A percentile compares a stretch with the other conserved stretches of the same genome.
Evolutionary conservation across 768 basidiomycete genomes (phyloP).

Genomic region (Trametes maxima): DNA sequence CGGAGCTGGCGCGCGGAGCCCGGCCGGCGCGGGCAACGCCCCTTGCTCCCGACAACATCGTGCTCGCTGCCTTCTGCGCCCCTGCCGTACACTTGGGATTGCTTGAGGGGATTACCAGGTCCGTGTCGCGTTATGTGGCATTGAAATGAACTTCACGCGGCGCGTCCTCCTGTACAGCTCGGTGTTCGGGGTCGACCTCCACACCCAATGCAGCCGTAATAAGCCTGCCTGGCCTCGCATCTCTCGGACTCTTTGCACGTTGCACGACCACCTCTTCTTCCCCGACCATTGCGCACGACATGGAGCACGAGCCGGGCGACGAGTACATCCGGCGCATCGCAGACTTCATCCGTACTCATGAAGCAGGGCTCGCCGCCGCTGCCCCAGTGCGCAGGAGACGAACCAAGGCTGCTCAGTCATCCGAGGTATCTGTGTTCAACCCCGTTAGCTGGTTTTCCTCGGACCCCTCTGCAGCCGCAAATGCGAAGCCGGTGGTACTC

Average conservation of each 20-base stretch:
- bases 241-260: constrained; percentile 12
- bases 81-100: neutral
- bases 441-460: constrained; percentile 62
- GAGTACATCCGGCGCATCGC: constrained; percentile 73
- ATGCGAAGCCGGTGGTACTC: constrained; percentile 65
- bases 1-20: neutral
- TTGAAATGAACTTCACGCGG: neutral
- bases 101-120: neutral
- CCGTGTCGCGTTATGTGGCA: neutral
- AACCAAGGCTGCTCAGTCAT: constrained; percentile 26
- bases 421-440: constrained; percentile 48
- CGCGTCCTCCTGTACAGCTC: constrained; percentile 1
- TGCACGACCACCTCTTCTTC: constrained; percentile 13
- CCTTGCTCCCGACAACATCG: constrained; percentile 12
- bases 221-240: constrained; percentile 15
- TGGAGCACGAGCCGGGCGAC: constrained; percentile 69
- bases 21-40: constrained; percentile 7
- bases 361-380: constrained; percentile 70
- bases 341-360: constrained; percentile 71
- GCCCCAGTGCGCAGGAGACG: constrained; percentile 55
- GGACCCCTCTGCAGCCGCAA: constrained; percentile 35
- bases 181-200: constrained; percentile 6
- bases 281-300: constrained; percentile 32
- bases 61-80: neutral
- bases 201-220: constrained; percentile 8